Evolutionary conservation across 306 rosid species (phyloP).

Genomic region (Lathyrus tuberosus): DNA sequence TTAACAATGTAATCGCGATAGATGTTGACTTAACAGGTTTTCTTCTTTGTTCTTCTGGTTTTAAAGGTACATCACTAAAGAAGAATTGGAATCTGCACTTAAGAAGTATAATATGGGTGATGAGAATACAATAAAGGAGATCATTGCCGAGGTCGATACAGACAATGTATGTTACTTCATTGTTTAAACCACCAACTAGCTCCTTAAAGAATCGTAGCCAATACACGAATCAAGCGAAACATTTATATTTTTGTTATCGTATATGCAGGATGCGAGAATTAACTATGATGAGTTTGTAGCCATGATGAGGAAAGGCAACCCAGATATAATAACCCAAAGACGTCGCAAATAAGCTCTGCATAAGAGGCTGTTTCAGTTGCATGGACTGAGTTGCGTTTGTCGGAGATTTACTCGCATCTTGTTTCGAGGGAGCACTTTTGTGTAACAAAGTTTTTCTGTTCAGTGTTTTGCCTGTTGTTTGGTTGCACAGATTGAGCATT

Average conservation of each 20-base stretch:
- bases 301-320: slow-evolving; percentile 96
- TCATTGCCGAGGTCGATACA: slow-evolving; percentile 93
- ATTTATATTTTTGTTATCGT: neutral
- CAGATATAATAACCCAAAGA: slow-evolving; percentile 59
- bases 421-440: slow-evolving; percentile 21
- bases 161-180: slow-evolving; percentile 60
- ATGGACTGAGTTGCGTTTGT: neutral
- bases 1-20: neutral
- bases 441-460: neutral
- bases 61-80: slow-evolving; percentile 79
- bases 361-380: slow-evolving; percentile 8
- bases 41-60: slow-evolving; percentile 35
- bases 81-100: slow-evolving; percentile 87
- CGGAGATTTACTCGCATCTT: neutral
- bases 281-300: slow-evolving; percentile 91
- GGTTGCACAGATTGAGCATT: slow-evolving; percentile 22
- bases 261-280: slow-evolving; percentile 80
- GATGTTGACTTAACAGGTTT: slow-evolving; percentile 24
- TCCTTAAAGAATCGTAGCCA: neutral
- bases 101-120: slow-evolving; percentile 93
- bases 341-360: slow-evolving; percentile 56
- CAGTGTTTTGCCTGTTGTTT: slow-evolving; percentile 20
- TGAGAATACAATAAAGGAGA: slow-evolving; percentile 87
- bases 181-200: neutral
- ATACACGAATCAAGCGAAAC: neutral